Conservation (phyloP, 768 basidiomycete genomes). For the Tricholoma bakamatsutake region DNA sequence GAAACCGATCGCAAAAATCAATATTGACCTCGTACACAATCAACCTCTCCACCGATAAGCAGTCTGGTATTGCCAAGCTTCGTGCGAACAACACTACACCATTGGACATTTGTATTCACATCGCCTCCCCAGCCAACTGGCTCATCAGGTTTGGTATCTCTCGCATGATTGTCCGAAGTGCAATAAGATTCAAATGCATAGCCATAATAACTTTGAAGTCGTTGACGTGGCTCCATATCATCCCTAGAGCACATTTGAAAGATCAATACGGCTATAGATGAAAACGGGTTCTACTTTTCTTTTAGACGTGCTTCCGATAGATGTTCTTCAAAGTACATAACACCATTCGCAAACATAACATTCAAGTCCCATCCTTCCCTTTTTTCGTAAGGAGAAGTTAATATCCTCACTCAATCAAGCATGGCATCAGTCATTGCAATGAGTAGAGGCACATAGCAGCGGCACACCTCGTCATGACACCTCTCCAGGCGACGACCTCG, state of each 20-base stretch:
- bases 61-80: slow-evolving; percentile 68
- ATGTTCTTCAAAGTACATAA: slow-evolving; percentile 74
- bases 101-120: slow-evolving; percentile 85
- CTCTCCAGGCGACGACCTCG: slow-evolving; percentile 68
- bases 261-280: not conserved
- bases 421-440: slow-evolving; percentile 4
- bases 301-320: slow-evolving; percentile 47
- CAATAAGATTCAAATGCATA: slow-evolving; percentile 90
- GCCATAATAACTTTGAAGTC: slow-evolving; percentile 70
- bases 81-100: slow-evolving; percentile 87
- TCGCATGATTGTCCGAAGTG: slow-evolving; percentile 43
- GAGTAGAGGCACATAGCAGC: not conserved
- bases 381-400: slow-evolving; percentile 80
- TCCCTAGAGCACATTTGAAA: slow-evolving; percentile 38
- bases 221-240: slow-evolving; percentile 57
- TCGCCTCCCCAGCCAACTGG: slow-evolving; percentile 70
- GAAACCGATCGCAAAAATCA: slow-evolving; percentile 10
- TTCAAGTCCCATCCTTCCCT: slow-evolving; percentile 78
- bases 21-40: slow-evolving; percentile 71
- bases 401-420: slow-evolving; percentile 52
- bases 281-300: slow-evolving; percentile 51
- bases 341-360: slow-evolving; percentile 68
- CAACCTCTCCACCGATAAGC: slow-evolving; percentile 86
- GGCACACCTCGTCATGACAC: slow-evolving; percentile 75
- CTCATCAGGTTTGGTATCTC: slow-evolving; percentile 18